phyloP scores from a whole-genome alignment of 2,329 filamentous ascomycete species.

The Fusarium brevicatenulatum region DNA sequence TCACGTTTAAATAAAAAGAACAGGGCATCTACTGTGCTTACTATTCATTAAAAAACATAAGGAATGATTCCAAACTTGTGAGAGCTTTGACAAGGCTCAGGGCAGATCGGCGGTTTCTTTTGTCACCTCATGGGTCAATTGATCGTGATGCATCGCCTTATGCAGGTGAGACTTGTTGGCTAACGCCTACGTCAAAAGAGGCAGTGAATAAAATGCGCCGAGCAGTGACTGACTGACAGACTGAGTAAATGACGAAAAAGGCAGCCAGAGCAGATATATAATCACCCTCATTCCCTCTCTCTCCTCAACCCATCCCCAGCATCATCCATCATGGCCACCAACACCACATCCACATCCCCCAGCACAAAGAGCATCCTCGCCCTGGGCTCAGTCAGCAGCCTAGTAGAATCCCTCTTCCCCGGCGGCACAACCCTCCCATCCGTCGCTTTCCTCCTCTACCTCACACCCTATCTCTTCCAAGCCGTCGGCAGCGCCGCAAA shows the following conservation, averaged over 20 bases:
- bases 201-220: background rate
- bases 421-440: background rate
- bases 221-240: background rate
- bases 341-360: background rate
- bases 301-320: background rate
- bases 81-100: background rate
- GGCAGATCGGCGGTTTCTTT: background rate
- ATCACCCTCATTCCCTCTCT: background rate
- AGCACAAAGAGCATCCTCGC: background rate
- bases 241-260: background rate
- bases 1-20: fast-evolving
- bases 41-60: fast-evolving
- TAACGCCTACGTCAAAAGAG: background rate
- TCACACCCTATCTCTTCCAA: slow-evolving; percentile 8
- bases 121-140: background rate
- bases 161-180: background rate
- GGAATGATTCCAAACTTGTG: no score
- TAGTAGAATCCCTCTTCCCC: slow-evolving; percentile 8
- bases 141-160: background rate
- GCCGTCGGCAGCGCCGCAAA: background rate
- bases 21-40: fast-evolving
- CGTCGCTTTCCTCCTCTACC: background rate
- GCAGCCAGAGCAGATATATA: background rate
- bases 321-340: background rate
- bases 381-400: background rate